These are phyloP conservation scores for Sporothrix schenckii DNA, from an alignment of 2,329 filamentous ascomycete species.

Conservation along the genomic window DNA sequence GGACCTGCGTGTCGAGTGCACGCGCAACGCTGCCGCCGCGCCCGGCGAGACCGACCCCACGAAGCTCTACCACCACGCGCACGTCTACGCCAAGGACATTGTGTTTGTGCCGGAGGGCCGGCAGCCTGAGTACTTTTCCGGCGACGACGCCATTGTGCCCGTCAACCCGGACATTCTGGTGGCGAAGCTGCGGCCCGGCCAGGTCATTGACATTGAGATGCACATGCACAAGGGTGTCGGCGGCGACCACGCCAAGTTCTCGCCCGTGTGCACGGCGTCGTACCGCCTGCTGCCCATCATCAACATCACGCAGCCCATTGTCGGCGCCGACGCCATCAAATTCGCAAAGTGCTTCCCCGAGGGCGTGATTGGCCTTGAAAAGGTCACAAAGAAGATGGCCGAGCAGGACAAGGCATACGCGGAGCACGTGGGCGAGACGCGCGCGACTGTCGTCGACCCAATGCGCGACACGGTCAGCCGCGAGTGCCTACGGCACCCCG, in stretches of 20 bases:
- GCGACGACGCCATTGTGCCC: constrained; percentile 69
- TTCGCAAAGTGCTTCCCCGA: constrained; percentile 86
- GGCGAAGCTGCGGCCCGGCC: constrained; percentile 88
- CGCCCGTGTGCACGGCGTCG: constrained; percentile 89
- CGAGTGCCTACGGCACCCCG: constrained; percentile 85
- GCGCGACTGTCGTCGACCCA: constrained; percentile 83
- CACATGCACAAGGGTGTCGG: constrained; percentile 96
- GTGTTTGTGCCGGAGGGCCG: constrained; percentile 74
- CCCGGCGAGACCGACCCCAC: constrained; percentile 76
- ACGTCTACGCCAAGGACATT: constrained; percentile 78
- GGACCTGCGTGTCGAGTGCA: constrained; percentile 76
- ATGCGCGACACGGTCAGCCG: constrained; percentile 96
- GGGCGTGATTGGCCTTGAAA: constrained; percentile 82
- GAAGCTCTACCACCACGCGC: constrained; percentile 83
- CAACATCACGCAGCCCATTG: constrained; percentile 77
- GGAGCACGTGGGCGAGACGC: constrained; percentile 75
- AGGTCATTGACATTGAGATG: constrained; percentile 82
- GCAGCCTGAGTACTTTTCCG: constrained; percentile 70
- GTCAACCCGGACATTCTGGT: constrained; percentile 92
- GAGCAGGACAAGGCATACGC: constrained; percentile 66
- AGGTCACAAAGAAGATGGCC: constrained; percentile 69
- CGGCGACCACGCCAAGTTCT: constrained; percentile 95
- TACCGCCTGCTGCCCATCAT: constrained; percentile 92
- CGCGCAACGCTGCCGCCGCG: constrained; percentile 71
- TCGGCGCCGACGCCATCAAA: constrained; percentile 84